Evolutionary conservation across 2,329 filamentous ascomycete genomes (phyloP), one percentile per base, ranked within the genome.

Genomic region (Leptographium radiaticola): DNA sequence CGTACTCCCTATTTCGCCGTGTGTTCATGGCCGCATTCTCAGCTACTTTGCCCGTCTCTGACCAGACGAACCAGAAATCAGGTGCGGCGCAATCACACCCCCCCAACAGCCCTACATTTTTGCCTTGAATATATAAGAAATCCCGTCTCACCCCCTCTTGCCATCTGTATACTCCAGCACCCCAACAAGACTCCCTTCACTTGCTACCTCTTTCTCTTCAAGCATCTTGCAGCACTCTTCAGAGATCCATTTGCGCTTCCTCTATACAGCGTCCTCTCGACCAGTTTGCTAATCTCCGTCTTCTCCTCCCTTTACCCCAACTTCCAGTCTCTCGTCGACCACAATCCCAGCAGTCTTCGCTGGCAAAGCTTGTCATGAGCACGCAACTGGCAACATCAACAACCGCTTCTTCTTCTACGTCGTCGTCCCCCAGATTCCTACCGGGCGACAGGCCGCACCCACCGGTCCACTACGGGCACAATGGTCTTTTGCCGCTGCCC

Each of bases 321-420:
- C 30, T 36, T 51, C 49, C n/a, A 59, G 55, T 55, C 43, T 40
- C 54, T 33, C 52, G 52, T 34, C 54, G 53, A 43, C 58, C 52
- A 63, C 62, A 60, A 52, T 49, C 60, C 49, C 59, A 60, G 56
- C 60, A 64, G 51, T 60, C 59, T 4, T 58, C 59, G 49, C 59
- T 64, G 54, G 61, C 62, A 49, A 65, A 62, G 58, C 59, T 62
- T 57, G 62, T 61, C 62, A 64, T 65, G 63, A 62, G 68, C 66
- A 70, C 66, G 60, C 65, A 70, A 60, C 64, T 68, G 48, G 64
- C 65, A 18, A 36, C 58, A 31, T 44, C 53, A 31, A 36, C 49
- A 40, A 20, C 55, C 8, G 11, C 54, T n/a, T 39, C 54, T 55
- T 66, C 64, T 13, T 61, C 65, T 45, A 57, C 66, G 45, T 62